phyloP scores from a whole-genome alignment of 139 green algal species.

The Picochlorum sp. region DNA sequence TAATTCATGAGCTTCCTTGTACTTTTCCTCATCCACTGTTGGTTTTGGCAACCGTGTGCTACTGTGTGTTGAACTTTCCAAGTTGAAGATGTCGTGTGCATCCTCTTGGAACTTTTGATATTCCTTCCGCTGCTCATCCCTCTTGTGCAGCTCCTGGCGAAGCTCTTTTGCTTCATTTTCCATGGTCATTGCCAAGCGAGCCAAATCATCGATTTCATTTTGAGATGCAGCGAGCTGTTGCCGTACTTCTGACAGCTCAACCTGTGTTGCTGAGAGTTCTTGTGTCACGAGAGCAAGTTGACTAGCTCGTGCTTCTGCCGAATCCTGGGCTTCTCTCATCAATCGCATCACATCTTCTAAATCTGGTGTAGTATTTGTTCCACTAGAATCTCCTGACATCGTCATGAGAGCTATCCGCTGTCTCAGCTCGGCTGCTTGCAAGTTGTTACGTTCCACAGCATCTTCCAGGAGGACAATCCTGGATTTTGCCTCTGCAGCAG shows the following conservation, averaged over 20 bases:
- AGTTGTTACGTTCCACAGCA: slow-evolving; percentile 14
- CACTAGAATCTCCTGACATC: not conserved
- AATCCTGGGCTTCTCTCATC: too few relatives aligned
- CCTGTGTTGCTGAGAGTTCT: too few relatives aligned
- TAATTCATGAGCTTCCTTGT: slow-evolving; percentile 16
- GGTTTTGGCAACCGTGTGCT: slow-evolving; percentile 1
- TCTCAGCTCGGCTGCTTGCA: slow-evolving; percentile 8
- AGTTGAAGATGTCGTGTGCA: not conserved
- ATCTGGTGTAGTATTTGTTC: not conserved
- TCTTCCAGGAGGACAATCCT: slow-evolving; percentile 20
- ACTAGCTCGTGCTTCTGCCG: too few relatives aligned
- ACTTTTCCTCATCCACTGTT: slow-evolving; percentile 15
- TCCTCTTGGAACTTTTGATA: not conserved
- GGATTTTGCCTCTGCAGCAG: slow-evolving; percentile 9
- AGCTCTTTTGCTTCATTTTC: too few relatives aligned
- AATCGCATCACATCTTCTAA: too few relatives aligned
- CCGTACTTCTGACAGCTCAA: too few relatives aligned
- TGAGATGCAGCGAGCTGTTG: too few relatives aligned
- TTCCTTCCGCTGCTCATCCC: not conserved
- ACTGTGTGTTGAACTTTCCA: too few relatives aligned
- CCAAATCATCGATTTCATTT: too few relatives aligned
- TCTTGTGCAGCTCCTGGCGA: not conserved
- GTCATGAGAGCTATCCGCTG: slow-evolving; percentile 11
- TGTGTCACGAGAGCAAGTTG: too few relatives aligned
- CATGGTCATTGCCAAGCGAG: too few relatives aligned